Evolutionary conservation across 2,329 filamentous ascomycete species (phyloP), one percentile per base, ranked within the genome.

Genomic region (Aureobasidium musti): DNA sequence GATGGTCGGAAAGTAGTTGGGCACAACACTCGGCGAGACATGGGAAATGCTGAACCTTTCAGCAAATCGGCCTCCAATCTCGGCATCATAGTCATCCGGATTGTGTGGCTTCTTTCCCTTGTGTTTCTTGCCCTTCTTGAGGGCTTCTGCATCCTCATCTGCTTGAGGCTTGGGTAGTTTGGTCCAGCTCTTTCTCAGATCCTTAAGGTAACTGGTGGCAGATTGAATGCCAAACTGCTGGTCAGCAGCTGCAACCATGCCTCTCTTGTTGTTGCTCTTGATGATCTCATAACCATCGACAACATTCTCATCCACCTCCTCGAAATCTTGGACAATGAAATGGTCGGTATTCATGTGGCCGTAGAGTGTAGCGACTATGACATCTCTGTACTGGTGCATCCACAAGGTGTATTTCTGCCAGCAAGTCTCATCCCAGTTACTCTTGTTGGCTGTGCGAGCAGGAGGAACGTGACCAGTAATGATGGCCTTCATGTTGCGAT

Each of bases 331-430:
- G 19, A 99, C 80, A 74, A 98, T 85, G 78, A 99, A 99, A 77
- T 99, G 95, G 73, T 99, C 95, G 70, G 97, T 91, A 74, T 99
- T 99, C 95, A 99, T 98, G 76, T 99, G 95, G 1, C 94, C 95
- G 74, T 90, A 99, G 6, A 96, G 74, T 30, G 87, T 87, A 14
- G 86, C 87, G 23, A 93, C 84, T 23, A 99, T 84, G 43, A 99
- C 89, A 76, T 99, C 95, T 39, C 95, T 90, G 77, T 92, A 99
- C 76, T 96, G 92, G 71, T 87, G 86, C 73, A 94, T 80, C 92
- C 93, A 98, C 4, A 98, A 80, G 0, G 92, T 90, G 78, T 97
- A 99, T 76, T 96, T 97, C 76, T 97, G 94, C 93, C 94, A 99
- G 79, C 95, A 99, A 0, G 91, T 92, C 81, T 98, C 94, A 71